Percentiles rank a stretch among this genome's conserved stretches.
phyloP scores from a whole-genome alignment of 495 filamentous ascomycete genomes.

The Copromyces sp. region DNA sequence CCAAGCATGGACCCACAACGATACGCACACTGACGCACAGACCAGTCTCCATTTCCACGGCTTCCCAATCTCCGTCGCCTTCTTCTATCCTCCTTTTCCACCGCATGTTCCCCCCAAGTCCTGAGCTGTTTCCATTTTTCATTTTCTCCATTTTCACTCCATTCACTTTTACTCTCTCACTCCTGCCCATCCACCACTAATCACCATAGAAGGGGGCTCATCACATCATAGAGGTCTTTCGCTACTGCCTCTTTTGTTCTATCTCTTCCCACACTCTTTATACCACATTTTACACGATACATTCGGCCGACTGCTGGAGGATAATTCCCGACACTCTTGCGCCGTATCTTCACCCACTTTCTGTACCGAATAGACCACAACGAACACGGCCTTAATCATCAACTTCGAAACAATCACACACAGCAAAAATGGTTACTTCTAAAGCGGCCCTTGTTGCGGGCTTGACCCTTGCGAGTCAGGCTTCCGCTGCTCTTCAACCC shows the following conservation, averaged over 20 bases:
- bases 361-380: background rate
- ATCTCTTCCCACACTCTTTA: background rate
- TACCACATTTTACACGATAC: background rate
- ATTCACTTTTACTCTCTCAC: background rate
- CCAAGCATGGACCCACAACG: background rate
- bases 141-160: background rate
- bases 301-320: background rate
- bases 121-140: background rate
- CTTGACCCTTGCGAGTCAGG: slow-evolving; percentile 38
- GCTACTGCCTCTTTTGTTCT: background rate
- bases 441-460: slow-evolving; percentile 32
- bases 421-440: slow-evolving; percentile 31
- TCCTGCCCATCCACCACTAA: background rate
- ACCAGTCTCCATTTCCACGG: background rate
- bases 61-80: background rate
- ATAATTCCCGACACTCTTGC: background rate
- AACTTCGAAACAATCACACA: background rate
- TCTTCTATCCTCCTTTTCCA: background rate
- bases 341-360: background rate
- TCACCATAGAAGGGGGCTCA: background rate
- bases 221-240: background rate
- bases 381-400: background rate
- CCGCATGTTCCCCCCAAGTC: background rate
- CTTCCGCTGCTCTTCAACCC: slow-evolving; percentile 50
- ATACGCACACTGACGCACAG: background rate